phyloP scores from a whole-genome alignment of 345 rosid species.

The Eucalyptus sp. region DNA sequence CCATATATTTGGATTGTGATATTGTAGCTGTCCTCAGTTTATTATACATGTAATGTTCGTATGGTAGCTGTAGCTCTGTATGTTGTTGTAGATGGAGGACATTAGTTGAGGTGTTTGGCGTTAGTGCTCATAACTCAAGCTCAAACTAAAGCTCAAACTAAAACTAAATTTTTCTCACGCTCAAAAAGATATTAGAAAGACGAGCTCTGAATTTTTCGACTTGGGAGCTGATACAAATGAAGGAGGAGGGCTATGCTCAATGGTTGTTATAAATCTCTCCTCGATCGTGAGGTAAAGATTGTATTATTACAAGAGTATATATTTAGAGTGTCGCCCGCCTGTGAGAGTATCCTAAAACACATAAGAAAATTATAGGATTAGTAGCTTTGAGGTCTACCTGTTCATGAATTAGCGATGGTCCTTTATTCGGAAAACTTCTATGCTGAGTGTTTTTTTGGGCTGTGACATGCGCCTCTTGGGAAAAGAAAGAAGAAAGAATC shows the following conservation, averaged over 20 bases:
- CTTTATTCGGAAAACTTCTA: background rate
- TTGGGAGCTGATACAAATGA: background rate
- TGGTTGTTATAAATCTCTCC: background rate
- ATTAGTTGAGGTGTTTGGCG: background rate
- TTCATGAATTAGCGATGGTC: background rate
- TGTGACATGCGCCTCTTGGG: background rate
- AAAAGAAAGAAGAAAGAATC: background rate
- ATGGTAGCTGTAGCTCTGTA: background rate
- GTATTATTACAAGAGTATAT: too few species aligned
- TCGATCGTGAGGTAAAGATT: too few species aligned
- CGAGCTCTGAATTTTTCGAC: background rate
- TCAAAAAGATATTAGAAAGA: too few species aligned
- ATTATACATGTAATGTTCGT: background rate
- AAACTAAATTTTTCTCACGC: too few species aligned
- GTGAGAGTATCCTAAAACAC: too few species aligned
- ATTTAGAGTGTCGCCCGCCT: too few species aligned
- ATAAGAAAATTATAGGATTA: too few species aligned
- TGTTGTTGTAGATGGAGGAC: background rate
- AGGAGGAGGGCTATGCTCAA: background rate
- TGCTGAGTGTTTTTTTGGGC: background rate
- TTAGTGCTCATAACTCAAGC: background rate
- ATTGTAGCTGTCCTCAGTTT: background rate
- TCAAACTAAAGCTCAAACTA: too few species aligned
- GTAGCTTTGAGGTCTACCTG: too few species aligned
- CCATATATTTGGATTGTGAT: constrained; percentile 60